Evolutionary conservation across 2,329 filamentous ascomycete genomes (phyloP).

Genomic region (Pezicula carpinea): DNA sequence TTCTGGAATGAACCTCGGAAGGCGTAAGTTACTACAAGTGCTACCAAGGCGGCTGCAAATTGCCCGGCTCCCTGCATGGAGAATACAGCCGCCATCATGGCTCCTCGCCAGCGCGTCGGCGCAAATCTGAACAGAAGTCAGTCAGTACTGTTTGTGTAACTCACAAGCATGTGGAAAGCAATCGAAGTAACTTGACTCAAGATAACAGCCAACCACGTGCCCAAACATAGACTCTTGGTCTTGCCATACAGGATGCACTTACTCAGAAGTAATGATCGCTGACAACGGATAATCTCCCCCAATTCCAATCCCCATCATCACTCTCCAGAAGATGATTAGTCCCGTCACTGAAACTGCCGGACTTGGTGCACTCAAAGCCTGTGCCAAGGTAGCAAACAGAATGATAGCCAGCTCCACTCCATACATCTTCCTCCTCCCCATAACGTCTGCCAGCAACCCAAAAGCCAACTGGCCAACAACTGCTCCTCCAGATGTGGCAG

Average conservation of each 20-base stretch:
- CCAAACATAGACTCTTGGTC: not conserved
- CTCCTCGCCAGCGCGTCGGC: conserved; percentile 74
- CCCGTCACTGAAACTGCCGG: conserved; percentile 54
- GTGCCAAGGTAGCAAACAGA: conserved; percentile 64
- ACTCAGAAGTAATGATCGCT: conserved; percentile 68
- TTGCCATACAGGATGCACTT: conserved; percentile 16
- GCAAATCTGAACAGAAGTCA: conserved; percentile 54
- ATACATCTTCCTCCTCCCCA: conserved; percentile 79
- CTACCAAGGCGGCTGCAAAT: conserved; percentile 64
- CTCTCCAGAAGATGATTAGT: conserved; percentile 68
- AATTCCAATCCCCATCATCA: conserved; percentile 74
- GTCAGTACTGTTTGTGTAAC: not conserved
- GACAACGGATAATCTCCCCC: conserved; percentile 80
- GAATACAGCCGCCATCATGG: conserved; percentile 80
- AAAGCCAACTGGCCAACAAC: conserved; percentile 75
- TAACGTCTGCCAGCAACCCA: conserved; percentile 70
- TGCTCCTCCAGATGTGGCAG: conserved; percentile 75
- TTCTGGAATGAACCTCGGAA: conserved; percentile 51
- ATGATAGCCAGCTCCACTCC: conserved; percentile 72
- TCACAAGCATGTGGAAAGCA: not conserved
- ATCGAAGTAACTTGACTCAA: too few relatives aligned
- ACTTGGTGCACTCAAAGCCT: conserved; percentile 58
- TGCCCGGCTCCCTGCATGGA: conserved; percentile 85
- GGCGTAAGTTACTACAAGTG: conserved; percentile 61
- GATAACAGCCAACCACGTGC: not conserved